These are phyloP conservation scores for Metarhizium brunneum DNA, from an alignment of 2,329 filamentous ascomycete species.

Conservation along the genomic window DNA sequence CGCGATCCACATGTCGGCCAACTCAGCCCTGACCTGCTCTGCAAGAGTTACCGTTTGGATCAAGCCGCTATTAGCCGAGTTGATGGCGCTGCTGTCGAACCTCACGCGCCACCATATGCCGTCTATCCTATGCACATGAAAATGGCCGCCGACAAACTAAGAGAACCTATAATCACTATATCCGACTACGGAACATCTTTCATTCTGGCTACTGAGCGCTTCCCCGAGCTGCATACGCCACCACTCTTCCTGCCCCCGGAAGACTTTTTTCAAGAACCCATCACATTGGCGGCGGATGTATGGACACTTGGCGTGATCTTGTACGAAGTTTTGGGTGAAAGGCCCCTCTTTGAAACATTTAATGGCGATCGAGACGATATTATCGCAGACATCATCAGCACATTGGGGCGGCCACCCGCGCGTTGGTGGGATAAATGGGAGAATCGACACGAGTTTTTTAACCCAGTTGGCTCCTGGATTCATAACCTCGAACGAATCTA, in stretches of 20 bases:
- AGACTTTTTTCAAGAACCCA: constrained; percentile 13
- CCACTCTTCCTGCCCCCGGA: constrained; percentile 13
- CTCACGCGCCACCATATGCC: constrained; percentile 12
- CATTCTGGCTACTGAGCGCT: constrained; percentile 3
- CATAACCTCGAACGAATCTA: too few species aligned
- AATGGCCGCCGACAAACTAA: constrained; percentile 8
- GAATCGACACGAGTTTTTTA: too few species aligned
- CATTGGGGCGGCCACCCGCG: too few species aligned
- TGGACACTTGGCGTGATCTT: constrained; percentile 15
- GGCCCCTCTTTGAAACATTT: too few species aligned
- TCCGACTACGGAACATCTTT: constrained; percentile 16
- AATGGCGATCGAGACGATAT: too few species aligned
- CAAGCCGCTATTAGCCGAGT: constrained; percentile 6
- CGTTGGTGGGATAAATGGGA: too few species aligned
- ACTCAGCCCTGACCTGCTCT: constrained; percentile 7
- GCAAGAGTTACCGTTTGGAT: constrained; percentile 8
- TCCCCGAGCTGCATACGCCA: constrained; percentile 11
- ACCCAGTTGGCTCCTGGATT: too few species aligned
- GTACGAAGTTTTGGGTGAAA: constrained; percentile 8
- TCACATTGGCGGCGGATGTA: constrained; percentile 14
- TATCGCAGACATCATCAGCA: too few species aligned
- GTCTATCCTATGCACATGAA: constrained; percentile 10
- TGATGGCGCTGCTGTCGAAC: constrained; percentile 9
- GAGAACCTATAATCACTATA: constrained; percentile 3
- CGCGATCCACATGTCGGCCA: not conserved